These are phyloP conservation scores for Paraphoma sp. DNA, from an alignment of 2,329 filamentous ascomycete species.

Conservation along the genomic window DNA sequence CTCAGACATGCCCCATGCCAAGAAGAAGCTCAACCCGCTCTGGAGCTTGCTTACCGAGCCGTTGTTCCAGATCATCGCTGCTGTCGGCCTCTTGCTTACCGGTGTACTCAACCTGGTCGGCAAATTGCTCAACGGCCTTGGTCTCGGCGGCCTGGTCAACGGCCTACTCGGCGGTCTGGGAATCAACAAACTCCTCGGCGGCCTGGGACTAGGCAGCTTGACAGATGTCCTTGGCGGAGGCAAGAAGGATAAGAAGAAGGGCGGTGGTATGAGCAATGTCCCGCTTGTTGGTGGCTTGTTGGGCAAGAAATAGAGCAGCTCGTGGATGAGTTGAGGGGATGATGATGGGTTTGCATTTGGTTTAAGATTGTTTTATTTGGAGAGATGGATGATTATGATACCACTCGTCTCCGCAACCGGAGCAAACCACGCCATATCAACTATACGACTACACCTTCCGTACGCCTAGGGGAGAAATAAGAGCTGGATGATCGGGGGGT, in stretches of 20 bases:
- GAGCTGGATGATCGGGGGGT: slow-evolving; percentile 42
- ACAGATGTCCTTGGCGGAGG: slow-evolving; percentile 61
- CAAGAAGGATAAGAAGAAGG: slow-evolving; percentile 61
- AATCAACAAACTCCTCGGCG: slow-evolving; percentile 75
- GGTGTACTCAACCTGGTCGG: slow-evolving; percentile 88
- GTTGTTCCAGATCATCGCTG: slow-evolving; percentile 89
- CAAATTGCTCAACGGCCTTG: slow-evolving; percentile 78
- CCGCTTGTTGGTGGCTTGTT: slow-evolving; percentile 57
- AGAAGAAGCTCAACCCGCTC: slow-evolving; percentile 92
- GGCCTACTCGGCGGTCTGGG: slow-evolving; percentile 79
- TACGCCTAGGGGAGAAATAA: not conserved
- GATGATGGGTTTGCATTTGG: slow-evolving; percentile 21
- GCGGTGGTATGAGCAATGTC: slow-evolving; percentile 47
- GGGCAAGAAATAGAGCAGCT: slow-evolving; percentile 45
- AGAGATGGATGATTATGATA: slow-evolving; percentile 14
- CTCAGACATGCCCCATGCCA: slow-evolving; percentile 88
- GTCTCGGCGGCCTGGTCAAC: slow-evolving; percentile 81
- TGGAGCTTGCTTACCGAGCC: slow-evolving; percentile 85
- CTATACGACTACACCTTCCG: not conserved
- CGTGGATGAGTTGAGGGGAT: slow-evolving; percentile 1
- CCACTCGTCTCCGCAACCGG: slow-evolving; percentile 6
- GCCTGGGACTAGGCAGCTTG: slow-evolving; percentile 69
- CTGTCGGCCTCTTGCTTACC: slow-evolving; percentile 80
- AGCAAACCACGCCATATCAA: too few species aligned
- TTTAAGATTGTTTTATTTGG: slow-evolving; percentile 18